Base-by-base conservation (phyloP, 495 filamentous ascomycete species). In the Lepraria neglecta region DNA sequence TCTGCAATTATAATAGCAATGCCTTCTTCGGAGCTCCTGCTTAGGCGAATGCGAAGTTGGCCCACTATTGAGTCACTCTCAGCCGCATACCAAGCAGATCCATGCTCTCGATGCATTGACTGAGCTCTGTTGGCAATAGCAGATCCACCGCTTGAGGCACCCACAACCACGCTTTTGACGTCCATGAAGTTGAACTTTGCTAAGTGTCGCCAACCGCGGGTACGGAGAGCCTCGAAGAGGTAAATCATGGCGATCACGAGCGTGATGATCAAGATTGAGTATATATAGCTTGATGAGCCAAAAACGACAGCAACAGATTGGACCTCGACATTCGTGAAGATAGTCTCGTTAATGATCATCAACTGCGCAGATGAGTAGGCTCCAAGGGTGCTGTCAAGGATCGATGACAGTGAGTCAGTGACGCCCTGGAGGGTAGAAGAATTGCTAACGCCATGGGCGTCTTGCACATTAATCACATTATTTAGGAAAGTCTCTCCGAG, bases 351-450 rank as follows among this genome's bases (percentile, higher is more conserved):
- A 21, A 64, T 68, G 9, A 43, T 48, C 31, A 51, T 56, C 17
- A 76, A 54, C 45, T 76, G 73, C 1, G 73, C 74, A 6, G 57
- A 64, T 10, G 69, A 64, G 48, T 71, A 74, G 0, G 61, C 68
- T 17, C 68, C 60, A 3, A 76, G 63, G 42, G 69, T 73, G 33
- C 75, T 70, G 56, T 77, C 75, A 5, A 69, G 48, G 56, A 74
- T 66, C 0, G 72, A 69, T 0, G 53, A 63, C 19, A 76, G 33
- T 3, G 69, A 65, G 21, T 76, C 71, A n/a, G 62, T 64, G 7
- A 77, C 50, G 31, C 70, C 74, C 6, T 58, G 65, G 42, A 74
- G 61, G 4, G 33, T 48, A 21, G 27, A 35, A 33, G 19, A 14
- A 43, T 12, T 35, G n/a, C 15, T 31, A n/a, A 19, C 42, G 27